Evolutionary conservation across 169 alveolate genomes (phyloP), one percentile per base, ranked within the genome.

Genomic region (Eimeria zaria): DNA sequence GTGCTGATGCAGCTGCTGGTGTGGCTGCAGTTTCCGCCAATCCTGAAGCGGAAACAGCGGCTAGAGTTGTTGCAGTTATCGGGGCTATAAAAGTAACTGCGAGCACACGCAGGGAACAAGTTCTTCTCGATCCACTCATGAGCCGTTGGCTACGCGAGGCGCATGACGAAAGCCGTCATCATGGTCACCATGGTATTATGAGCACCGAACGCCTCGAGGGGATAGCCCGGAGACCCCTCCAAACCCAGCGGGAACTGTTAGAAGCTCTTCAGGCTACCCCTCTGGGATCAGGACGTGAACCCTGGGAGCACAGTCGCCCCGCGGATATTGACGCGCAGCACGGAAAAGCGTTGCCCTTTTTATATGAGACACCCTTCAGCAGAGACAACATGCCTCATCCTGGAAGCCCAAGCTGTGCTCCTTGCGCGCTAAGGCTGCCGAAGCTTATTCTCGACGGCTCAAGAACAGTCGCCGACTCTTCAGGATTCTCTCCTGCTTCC

Each of bases 71-170:
- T 71, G 48, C 81, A 71, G 53, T 71, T 39, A 53, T 71, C 2
- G 6, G 14, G 53, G 30, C 81, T 16, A 0, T 71, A 11, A 1
- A 16, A 71, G 33, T 0, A 5, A 71, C 81, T 2, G 81, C 16
- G 53, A 0, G 11, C 81, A 71, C 6, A 39, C 81, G 81, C 81
- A 33, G 51, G 30, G 81, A 14, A 36, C 81, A 71, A 39, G 53
- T 71, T 71, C 81, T 71, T 36, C 24, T 8, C 81, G 81, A 71
- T 14, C 30, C 81, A 1, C 53, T 36, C 51, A n/a, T 71, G 18
- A 71, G 81, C 30, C 24, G 53, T 71, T 71, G 81, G 81, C 81
- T 71, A 53, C 81, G 53, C 30, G 30, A 71, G 81, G n/a, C 39
- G 53, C 81, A 71, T 20, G n/a, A n/a, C n/a, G n/a, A n/a, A n/a